A percentile compares a stretch with the other conserved stretches of the same genome.
These are phyloP conservation scores for Camelina neglecta DNA, from an alignment of 345 rosid species.

Conservation along the genomic window DNA sequence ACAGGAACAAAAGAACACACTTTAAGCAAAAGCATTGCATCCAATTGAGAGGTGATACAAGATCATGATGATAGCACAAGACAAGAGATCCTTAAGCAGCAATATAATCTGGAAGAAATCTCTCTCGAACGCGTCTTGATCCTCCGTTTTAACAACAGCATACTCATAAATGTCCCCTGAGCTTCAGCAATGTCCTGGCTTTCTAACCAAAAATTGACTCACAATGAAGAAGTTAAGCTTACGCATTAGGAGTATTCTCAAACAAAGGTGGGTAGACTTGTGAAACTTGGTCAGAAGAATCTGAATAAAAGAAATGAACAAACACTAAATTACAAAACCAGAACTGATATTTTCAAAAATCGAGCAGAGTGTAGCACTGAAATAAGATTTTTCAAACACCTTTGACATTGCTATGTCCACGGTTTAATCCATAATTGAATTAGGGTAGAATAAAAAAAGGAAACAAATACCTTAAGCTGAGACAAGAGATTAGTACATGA, in stretches of 20 bases:
- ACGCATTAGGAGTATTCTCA: slow-evolving; percentile 67
- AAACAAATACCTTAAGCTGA: slow-evolving; percentile 71
- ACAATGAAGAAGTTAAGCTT: slow-evolving; percentile 21
- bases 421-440: not conserved
- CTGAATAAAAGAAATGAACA: slow-evolving; percentile 42
- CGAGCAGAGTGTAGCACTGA: not conserved
- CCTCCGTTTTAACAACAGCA: slow-evolving; percentile 83
- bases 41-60: not conserved
- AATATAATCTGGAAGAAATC: slow-evolving; percentile 81
- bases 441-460: not conserved
- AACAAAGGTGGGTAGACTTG: slow-evolving; percentile 87
- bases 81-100: slow-evolving; percentile 48
- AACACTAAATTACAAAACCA: not conserved
- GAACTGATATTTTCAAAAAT: not conserved
- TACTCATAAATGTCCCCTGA: slow-evolving; percentile 87
- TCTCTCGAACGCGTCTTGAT: slow-evolving; percentile 92
- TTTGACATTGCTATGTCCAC: not conserved
- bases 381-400: not conserved
- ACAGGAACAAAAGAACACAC: slow-evolving; percentile 18
- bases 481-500: slow-evolving; percentile 58
- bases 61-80: not conserved
- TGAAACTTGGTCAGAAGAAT: slow-evolving; percentile 72
- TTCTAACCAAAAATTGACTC: not conserved
- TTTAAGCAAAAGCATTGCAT: not conserved
- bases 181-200: not conserved